Base-by-base conservation (phyloP, 345 rosid species). In the Carallia brachiata region DNA sequence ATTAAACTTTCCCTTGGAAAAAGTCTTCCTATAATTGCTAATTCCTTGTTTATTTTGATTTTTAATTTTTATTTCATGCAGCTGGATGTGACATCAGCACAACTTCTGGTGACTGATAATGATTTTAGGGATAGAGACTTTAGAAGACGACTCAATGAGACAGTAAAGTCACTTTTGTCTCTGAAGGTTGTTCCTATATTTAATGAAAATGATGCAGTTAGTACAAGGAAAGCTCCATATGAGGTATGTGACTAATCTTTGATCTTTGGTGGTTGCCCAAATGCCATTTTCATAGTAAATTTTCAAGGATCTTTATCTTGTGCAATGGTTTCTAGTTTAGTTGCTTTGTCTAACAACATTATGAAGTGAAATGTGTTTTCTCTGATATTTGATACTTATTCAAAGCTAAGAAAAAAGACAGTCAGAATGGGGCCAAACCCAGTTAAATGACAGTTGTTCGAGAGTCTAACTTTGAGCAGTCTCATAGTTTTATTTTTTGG, bases 21-120 rank as follows among this genome's bases (percentile, higher is more conserved):
- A 15, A 32, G 7, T 27, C 15, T 9, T 30, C 17, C 60, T 56
- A 61, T 34, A 16, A 17, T 65, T 66, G 6, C 15, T 19, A 16
- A 32, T 62, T 31, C 28, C 12, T 57, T 19, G 3, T 59, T 47
- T 31, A 0, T 69, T 30, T 73, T 58, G 53, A 47, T 23, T 34
- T 23, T n/a, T 62, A 68, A 53, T 65, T 36, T 59, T 66, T 62
- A 39, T 65, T 60, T 70, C 32, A 68, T 83, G 75, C 79, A 96
- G 99, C 87, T 96, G 85, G 99, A 96, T 84, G 78, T 96, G 72
- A 85, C 97, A n/a, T 89, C 97, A 1, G 97, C 98, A 36, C 99
- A 92, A 58, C 92, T 96, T 55, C 89, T 96, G 66, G 97, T 92
- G 80, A 96, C 97, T 10, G 99, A 96, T 77, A 81, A 78, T 76